These are phyloP conservation scores for Rubroshorea leprosula DNA, from an alignment of 345 rosid species.

Conservation along the genomic window DNA sequence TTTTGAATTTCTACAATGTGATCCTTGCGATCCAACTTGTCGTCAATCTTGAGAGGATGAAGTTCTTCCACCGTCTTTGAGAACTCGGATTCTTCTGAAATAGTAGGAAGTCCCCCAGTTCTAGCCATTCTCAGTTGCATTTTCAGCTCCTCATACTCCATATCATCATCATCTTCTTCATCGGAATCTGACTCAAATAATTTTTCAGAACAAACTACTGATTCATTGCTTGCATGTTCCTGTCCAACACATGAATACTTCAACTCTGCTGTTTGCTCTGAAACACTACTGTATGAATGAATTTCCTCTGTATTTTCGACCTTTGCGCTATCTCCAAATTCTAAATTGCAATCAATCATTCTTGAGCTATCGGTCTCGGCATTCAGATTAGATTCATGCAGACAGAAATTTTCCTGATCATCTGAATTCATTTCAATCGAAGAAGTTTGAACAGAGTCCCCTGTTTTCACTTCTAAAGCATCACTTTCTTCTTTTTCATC, in stretches of 20 bases:
- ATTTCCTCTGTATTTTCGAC: no score
- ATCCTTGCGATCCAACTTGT: constrained; percentile 39
- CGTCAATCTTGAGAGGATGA: constrained; percentile 51
- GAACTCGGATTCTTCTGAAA: constrained; percentile 68
- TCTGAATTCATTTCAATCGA: neutral
- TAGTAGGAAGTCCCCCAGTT: constrained; percentile 75
- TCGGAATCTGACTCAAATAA: neutral
- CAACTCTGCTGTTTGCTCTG: no score
- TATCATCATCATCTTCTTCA: constrained; percentile 29
- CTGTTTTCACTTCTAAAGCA: constrained; percentile 20
- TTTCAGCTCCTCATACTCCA: constrained; percentile 55
- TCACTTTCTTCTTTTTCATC: no score
- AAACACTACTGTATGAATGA: no score
- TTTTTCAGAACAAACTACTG: no score
- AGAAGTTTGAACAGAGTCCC: constrained; percentile 13
- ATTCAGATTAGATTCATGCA: no score
- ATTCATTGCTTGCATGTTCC: no score
- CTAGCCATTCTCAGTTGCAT: constrained; percentile 55
- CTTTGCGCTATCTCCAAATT: no score
- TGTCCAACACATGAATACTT: no score
- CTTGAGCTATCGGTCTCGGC: constrained; percentile 2
- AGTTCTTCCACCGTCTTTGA: constrained; percentile 32
- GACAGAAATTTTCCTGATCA: neutral
- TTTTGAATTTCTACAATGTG: constrained; percentile 50
- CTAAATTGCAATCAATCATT: no score